phyloP scores from a whole-genome alignment of 75 land plant species.

The Selaginella tamariscina region DNA sequence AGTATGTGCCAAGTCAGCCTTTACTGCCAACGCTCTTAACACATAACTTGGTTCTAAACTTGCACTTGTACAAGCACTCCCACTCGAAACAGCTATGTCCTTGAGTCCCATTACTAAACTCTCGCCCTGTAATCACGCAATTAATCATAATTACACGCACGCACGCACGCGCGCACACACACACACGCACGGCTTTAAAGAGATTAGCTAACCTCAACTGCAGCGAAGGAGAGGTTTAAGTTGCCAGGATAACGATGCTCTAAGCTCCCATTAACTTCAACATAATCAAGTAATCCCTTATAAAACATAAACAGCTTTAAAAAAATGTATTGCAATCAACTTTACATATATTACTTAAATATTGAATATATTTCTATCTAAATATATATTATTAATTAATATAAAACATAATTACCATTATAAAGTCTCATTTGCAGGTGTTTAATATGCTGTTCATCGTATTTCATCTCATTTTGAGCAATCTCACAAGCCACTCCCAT shows the following conservation, averaged over 20 bases:
- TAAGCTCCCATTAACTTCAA: slow-evolving; percentile 78
- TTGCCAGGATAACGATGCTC: slow-evolving; percentile 82
- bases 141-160: no score
- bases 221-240: slow-evolving; percentile 87
- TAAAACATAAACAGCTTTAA: no score
- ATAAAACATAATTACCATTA: no score
- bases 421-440: slow-evolving; percentile 44
- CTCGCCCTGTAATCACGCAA: no score
- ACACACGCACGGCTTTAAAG: no score
- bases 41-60: slow-evolving; percentile 97
- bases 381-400: no score
- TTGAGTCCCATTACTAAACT: slow-evolving; percentile 94
- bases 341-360: no score
- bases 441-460: slow-evolving; percentile 49
- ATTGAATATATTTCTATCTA: no score
- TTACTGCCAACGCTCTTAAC: slow-evolving; percentile 84
- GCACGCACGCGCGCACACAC: no score
- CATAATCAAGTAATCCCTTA: slow-evolving; percentile 69
- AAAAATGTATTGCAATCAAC: no score
- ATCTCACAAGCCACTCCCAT: slow-evolving; percentile 84
- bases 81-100: slow-evolving; percentile 95
- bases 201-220: no score
- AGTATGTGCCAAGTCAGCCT: slow-evolving; percentile 98
- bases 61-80: slow-evolving; percentile 97
- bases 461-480: slow-evolving; percentile 67